Percentiles rank a stretch among this genome's conserved stretches.
These are phyloP conservation scores for Acorus calamus DNA, from an alignment of 106 monocot species.

Conservation along the genomic window DNA sequence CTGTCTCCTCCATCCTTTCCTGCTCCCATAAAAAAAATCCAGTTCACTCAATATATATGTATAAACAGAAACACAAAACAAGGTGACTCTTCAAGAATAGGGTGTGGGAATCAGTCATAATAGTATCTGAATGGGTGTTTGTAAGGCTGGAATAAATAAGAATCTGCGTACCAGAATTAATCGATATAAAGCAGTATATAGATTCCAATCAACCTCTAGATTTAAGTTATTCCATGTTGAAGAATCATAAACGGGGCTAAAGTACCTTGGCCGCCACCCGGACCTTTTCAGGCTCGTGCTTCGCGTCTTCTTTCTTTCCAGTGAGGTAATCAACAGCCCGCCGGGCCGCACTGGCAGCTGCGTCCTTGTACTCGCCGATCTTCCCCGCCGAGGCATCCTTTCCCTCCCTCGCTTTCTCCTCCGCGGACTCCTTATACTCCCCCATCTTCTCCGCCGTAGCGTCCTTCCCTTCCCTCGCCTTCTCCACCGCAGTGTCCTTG, in stretches of 20 bases:
- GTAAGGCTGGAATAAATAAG: too few species aligned
- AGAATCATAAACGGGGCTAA: neutral
- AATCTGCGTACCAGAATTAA: neutral
- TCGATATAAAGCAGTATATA: neutral
- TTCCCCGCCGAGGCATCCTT: constrained; percentile 9
- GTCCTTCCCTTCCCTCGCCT: neutral
- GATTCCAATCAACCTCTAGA: neutral
- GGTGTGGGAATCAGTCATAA: too few species aligned
- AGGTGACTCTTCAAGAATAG: neutral
- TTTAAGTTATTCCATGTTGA: neutral
- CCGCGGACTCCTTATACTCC: constrained; percentile 6
- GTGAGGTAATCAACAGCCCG: constrained; percentile 15
- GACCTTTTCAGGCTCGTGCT: constrained; percentile 3
- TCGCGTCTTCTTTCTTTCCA: constrained; percentile 13
- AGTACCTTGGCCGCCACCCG: constrained; percentile 15
- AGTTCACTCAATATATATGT: neutral
- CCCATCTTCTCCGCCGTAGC: neutral
- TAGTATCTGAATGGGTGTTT: too few species aligned
- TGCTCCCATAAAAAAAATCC: constrained; percentile 1
- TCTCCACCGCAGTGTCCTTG: constrained; percentile 5
- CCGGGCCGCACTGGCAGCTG: constrained; percentile 2
- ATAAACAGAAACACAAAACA: neutral
- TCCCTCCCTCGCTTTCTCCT: constrained; percentile 5
- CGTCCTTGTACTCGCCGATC: constrained; percentile 14
- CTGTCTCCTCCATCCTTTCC: constrained; percentile 24